A percentile compares a stretch with the other conserved stretches of the same genome.
These are phyloP conservation scores for Chimonanthus praecox DNA, from an alignment of 164 flowering plant species.

Conservation along the genomic window DNA sequence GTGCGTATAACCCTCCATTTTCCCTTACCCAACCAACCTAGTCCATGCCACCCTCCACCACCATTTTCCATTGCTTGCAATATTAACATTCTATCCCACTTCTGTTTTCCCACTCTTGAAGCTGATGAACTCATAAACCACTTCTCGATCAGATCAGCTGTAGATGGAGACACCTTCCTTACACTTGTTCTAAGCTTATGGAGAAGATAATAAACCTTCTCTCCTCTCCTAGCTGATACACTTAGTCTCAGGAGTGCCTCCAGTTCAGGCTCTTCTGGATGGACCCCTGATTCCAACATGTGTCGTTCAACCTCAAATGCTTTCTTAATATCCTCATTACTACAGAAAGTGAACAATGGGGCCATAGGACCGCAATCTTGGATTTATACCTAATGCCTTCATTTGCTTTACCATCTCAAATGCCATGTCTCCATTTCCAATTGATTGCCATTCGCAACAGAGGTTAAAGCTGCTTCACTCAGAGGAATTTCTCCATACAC, in stretches of 20 bases:
- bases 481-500: constrained; percentile 52
- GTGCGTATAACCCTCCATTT: constrained; percentile 52
- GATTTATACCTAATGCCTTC: constrained; percentile 58
- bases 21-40: constrained; percentile 88
- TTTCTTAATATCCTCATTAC: constrained; percentile 47
- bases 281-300: constrained; percentile 68
- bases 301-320: constrained; percentile 74
- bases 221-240: constrained; percentile 45
- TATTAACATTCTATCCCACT: constrained; percentile 46
- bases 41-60: constrained; percentile 97
- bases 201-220: constrained; percentile 69
- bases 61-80: constrained; percentile 47
- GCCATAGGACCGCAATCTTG: constrained; percentile 73
- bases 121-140: constrained; percentile 67
- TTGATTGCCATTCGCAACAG: constrained; percentile 87
- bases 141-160: constrained; percentile 54
- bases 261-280: constrained; percentile 80
- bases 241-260: constrained; percentile 61
- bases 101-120: constrained; percentile 59
- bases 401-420: constrained; percentile 74
- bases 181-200: constrained; percentile 69
- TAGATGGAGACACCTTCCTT: constrained; percentile 58
- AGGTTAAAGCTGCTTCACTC: constrained; percentile 81
- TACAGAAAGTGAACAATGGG: constrained; percentile 69
- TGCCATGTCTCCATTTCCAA: constrained; percentile 78